A percentile compares a stretch with the other conserved stretches of the same genome.
These are phyloP conservation scores for Neopestalotiopsis clavispora DNA, from an alignment of 2,329 filamentous ascomycete genomes.

Conservation along the genomic window DNA sequence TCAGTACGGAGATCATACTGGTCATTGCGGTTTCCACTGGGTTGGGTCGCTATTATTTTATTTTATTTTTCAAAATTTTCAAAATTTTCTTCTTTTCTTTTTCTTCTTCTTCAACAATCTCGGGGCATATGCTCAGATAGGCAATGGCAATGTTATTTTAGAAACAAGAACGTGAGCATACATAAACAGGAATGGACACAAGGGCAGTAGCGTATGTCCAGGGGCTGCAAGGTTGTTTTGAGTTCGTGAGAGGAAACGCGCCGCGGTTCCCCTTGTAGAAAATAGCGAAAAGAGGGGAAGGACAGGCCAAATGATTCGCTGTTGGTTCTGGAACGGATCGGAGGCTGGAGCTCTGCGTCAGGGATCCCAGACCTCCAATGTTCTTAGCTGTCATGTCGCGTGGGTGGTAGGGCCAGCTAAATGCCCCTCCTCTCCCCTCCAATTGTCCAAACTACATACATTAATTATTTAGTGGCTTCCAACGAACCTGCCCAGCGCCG, in stretches of 20 bases:
- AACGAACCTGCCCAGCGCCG: not conserved
- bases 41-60: not conserved
- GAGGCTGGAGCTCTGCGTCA: no score
- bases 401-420: not conserved
- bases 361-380: not conserved
- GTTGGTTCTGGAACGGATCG: not conserved
- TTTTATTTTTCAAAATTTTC: no score
- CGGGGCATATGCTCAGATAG: not conserved
- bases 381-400: not conserved
- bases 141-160: not conserved
- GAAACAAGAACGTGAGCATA: not conserved
- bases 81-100: not conserved
- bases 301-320: constrained; percentile 14
- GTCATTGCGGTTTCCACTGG: not conserved
- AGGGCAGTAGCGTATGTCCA: constrained; percentile 2
- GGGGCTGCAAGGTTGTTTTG: constrained; percentile 33
- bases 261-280: constrained; percentile 24
- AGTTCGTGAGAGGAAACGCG: constrained; percentile 34
- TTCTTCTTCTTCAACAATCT: not conserved
- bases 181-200: not conserved
- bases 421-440: not conserved
- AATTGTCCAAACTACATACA: no score
- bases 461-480: no score
- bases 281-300: constrained; percentile 9
- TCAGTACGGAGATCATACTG: not conserved